phyloP scores from a whole-genome alignment of 805 yeast genomes.

The Schwanniomyces yamadae region DNA sequence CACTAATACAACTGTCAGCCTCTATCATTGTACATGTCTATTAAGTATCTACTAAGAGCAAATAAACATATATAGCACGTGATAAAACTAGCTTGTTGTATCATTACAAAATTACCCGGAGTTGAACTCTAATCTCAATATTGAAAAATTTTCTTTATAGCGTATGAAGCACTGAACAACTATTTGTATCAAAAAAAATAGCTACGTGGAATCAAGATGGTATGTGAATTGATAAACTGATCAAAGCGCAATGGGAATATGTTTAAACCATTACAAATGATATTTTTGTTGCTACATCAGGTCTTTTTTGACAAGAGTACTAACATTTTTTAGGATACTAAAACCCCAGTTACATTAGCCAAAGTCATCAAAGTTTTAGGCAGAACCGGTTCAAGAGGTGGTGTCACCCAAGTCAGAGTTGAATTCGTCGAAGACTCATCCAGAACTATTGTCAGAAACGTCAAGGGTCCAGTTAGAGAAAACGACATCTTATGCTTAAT shows the following conservation, averaged over 20 bases:
- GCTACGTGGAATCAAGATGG: too few species aligned
- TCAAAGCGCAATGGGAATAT: slow-evolving; percentile 5
- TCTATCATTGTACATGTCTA: too few species aligned
- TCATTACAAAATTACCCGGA: slow-evolving; percentile 7
- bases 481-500: slow-evolving; percentile 96
- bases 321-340: slow-evolving; percentile 43
- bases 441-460: slow-evolving; percentile 51
- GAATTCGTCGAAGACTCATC: slow-evolving; percentile 48
- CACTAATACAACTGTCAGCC: too few species aligned
- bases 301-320: slow-evolving; percentile 1
- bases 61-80: too few species aligned
- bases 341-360: slow-evolving; percentile 97
- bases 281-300: not conserved
- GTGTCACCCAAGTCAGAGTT: slow-evolving; percentile 56
- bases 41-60: too few species aligned
- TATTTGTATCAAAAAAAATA: too few species aligned
- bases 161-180: too few species aligned
- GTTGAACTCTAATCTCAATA: not conserved
- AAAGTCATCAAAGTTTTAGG: slow-evolving; percentile 99
- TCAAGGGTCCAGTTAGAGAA: slow-evolving; percentile 52
- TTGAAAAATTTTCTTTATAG: slow-evolving; percentile 5
- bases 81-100: too few species aligned
- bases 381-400: slow-evolving; percentile 99
- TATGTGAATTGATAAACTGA: too few species aligned
- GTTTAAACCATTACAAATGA: not conserved